Base-by-base conservation (phyloP, 768 basidiomycete genomes). In the Fibroporia radiculosa region DNA sequence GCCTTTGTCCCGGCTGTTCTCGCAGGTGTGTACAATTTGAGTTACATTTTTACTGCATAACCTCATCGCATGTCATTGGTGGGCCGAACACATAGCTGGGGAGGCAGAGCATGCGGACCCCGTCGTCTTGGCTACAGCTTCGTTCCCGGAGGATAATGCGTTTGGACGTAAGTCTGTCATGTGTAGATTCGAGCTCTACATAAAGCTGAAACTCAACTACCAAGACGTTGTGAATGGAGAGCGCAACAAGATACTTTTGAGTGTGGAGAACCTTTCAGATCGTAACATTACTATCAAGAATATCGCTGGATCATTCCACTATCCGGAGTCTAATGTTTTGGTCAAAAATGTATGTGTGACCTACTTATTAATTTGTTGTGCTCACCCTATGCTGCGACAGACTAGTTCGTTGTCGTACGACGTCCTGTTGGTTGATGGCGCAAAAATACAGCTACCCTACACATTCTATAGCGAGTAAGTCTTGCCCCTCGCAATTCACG, bases 161-260 rank as follows among this genome's bases (percentile, higher is more conserved):
- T 87, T 89, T 55, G 82, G 80, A 55, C 84, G 87, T 88, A 62
- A 51, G 86, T 74, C 19, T 10, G 34, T 28, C 31, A 10, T 19
- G 4, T 18, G 41, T 45, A 24, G 24, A 11, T 6, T 25, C 18
- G 39, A 12, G 6, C 19, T 36, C 24, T 26, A 27, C 6, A 41
- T 16, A 25, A 11, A 6, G 12, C 20, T 34, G 42, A 34, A 19
- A 27, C 5, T 33, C 32, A n/a, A n/a, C 6, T 16, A 16, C 50
- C n/a, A 56, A 91, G 88, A 89, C 48, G 68, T 91, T 39, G 79
- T 90, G 25, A 92, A 92, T 54, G 88, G 88, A 47, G 84, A 88
- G 69, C 78, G 74, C 57, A 92, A 89, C 59, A 66, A 73, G 25
- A 66, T 92, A 26, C 64, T 64, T 20, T 62, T 92, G 39, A 62